Base-by-base conservation (phyloP, 495 filamentous ascomycete species). In the Neurospora sp. region DNA sequence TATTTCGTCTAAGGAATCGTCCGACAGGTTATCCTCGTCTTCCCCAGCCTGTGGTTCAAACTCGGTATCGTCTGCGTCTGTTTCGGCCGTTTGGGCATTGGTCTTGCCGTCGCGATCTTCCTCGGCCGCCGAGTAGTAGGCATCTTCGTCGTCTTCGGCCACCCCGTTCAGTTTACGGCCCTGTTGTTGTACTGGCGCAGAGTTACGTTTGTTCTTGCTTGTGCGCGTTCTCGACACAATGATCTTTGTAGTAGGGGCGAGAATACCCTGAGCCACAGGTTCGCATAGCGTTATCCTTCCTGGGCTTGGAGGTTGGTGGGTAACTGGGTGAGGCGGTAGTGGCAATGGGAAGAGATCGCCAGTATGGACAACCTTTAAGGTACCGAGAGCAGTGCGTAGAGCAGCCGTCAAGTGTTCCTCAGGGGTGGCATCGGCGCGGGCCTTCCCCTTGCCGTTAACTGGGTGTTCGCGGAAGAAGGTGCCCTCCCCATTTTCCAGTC, bases 101-200 rank as follows among this genome's bases (percentile, higher is more conserved):
- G 83, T 84, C 16, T 82, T 79, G 71, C 82, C 82, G 40, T 82
- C 79, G 35, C 88, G 87, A 6, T 65, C 53, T 72, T 96, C 93
- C 78, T 97, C 94, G 7, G 91, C 88, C 3, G 94, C 94, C 4
- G 94, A 96, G 76, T 88, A 97, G 80, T 96, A 97, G 75, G 93
- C 90, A 79, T 97, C 94, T 40, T 77, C 79, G 41, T 94, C 92
- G 9, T 89, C 88, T 70, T 93, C 90, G 14, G 86, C 86, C 3
- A 90, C 86, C 27, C 89, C 88, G 73, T 90, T 90, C 16, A 90
- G 75, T 37, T 82, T 83, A 16, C 83, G 82, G 18, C 79, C 73
- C 22, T 79, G 75, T 1, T 84, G 75, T 22, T 65, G 53, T 45
- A 84, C 81, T 7, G 82, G 78, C 9, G 82, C 76, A 3, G 81